These are phyloP conservation scores for Cryptosporidium xiaoi DNA, from an alignment of 169 alveolate genomes.

Conservation along the genomic window DNA sequence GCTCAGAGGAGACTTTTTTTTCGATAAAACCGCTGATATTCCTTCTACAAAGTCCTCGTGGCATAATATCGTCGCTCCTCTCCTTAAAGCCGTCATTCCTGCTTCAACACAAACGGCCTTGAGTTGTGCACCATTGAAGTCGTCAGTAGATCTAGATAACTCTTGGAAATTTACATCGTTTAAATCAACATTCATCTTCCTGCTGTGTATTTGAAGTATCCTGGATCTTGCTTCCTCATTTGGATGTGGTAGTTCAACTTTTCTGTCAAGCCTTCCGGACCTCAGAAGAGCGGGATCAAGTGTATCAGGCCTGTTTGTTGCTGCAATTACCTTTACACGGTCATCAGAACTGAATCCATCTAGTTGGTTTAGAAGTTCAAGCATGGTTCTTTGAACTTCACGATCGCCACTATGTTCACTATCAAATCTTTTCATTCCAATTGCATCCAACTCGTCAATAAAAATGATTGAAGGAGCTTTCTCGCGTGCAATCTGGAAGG, in stretches of 20 bases:
- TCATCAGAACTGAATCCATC: conserved; percentile 94
- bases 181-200: conserved; percentile 98
- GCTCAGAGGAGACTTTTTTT: conserved; percentile 96
- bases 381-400: conserved; percentile 99
- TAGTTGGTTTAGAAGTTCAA: conserved; percentile 97
- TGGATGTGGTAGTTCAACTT: conserved; percentile 99
- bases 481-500: conserved; percentile 98
- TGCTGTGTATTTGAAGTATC: conserved; percentile 97
- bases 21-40: conserved; percentile 95
- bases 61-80: conserved; percentile 95
- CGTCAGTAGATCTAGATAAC: conserved; percentile 97
- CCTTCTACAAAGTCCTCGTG: conserved; percentile 99
- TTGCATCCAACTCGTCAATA: conserved; percentile 84
- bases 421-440: conserved; percentile 82
- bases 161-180: conserved; percentile 95
- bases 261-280: conserved; percentile 99
- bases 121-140: conserved; percentile 97
- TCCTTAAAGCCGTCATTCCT: conserved; percentile 93
- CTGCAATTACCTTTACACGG: conserved; percentile 95
- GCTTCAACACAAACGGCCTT: conserved; percentile 91
- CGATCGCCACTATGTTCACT: conserved; percentile 97
- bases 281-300: conserved; percentile 98
- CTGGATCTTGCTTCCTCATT: conserved; percentile 96
- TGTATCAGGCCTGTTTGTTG: conserved; percentile 99
- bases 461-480: conserved; percentile 99